Base-by-base conservation (phyloP, 176 grass and related monocot species). In the Olyra latifolia region DNA sequence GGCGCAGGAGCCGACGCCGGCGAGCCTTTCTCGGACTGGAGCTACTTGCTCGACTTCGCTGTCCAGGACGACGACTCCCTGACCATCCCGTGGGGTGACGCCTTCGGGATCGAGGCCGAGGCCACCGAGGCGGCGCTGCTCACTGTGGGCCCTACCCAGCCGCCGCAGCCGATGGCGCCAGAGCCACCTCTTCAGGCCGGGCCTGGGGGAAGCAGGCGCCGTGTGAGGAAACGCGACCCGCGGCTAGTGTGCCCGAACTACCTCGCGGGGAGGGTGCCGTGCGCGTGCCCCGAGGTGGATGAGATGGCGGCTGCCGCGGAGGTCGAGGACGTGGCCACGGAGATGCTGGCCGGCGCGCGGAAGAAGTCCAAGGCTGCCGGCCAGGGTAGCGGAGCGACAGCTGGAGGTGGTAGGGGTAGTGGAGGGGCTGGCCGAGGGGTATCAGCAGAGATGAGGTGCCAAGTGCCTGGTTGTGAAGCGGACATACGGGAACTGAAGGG, bases 401-500 rank as follows among this genome's bases (percentile, higher is more conserved):
- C 78, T 5, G 71, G 41, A 64, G 81, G 63, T 16, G 64, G 79
- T n/a, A 52, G 79, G 56, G 72, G 80, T 41, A 84, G 72, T n/a
- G 29, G 86, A 38, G 83, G 66, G 59, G 14, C 83, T 82, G 32
- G 14, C 75, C 35, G 95, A 7, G 75, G 71, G 58, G 71, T 77
- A 8, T 46, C 71, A 11, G 43, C 66, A 43, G 88, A 92, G 63
- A 87, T 95, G 82, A 92, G 80, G 78, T 99, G 96, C 79, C 96
- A 99, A 45, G 96, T 99, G 16, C 90, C 88, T 16, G 88, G 81
- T 23, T 99, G 96, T 55, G 93, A 91, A 78, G 93, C 38, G 0
- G 93, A 99, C 80, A 99, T 99, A 66, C 88, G 88, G 61, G 90
- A 95, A 75, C 82, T 99, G 13, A 99, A 99, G 72, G 96, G 96